A percentile compares a stretch with the other conserved stretches of the same genome.
These are phyloP conservation scores for Paraconiothyrium sp. DNA, from an alignment of 2,329 filamentous ascomycete genomes.

Conservation along the genomic window DNA sequence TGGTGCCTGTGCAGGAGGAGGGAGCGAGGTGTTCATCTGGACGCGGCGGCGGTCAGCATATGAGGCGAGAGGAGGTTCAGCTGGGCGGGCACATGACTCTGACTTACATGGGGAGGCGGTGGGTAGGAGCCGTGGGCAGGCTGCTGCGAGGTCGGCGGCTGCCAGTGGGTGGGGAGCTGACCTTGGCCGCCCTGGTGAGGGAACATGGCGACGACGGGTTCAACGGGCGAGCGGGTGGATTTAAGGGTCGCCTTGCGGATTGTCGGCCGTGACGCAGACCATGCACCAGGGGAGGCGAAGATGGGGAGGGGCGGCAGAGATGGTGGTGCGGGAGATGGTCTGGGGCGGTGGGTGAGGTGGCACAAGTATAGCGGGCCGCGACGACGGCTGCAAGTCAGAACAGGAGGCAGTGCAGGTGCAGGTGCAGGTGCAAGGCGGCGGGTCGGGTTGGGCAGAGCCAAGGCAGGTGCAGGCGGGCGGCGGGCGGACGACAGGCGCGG, in stretches of 20 bases:
- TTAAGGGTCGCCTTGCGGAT: conserved; percentile 11
- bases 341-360: conserved; percentile 39
- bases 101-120: conserved; percentile 49
- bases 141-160: conserved; percentile 47
- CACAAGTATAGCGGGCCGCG: conserved; percentile 44
- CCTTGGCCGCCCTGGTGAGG: conserved; percentile 49
- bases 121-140: conserved; percentile 49
- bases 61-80: conserved; percentile 17
- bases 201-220: conserved; percentile 36
- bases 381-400: conserved; percentile 45
- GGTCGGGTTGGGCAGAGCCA: conserved; percentile 13
- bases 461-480: conserved; percentile 14
- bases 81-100: conserved; percentile 24
- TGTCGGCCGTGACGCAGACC: conserved; percentile 32
- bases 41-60: conserved; percentile 25
- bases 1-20: conserved; percentile 41
- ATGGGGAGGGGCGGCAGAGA: conserved; percentile 2
- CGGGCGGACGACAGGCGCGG: conserved; percentile 12
- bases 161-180: conserved; percentile 51
- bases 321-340: conserved; percentile 36
- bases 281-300: conserved; percentile 26
- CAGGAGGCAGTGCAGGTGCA: conserved; percentile 24
- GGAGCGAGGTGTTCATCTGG: conserved; percentile 45
- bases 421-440: conserved; percentile 21
- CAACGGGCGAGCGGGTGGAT: conserved; percentile 1